Evolutionary conservation across 805 yeast genomes (phyloP), one percentile per base, ranked within the genome.

Genomic region (Osmozyma mogii): DNA sequence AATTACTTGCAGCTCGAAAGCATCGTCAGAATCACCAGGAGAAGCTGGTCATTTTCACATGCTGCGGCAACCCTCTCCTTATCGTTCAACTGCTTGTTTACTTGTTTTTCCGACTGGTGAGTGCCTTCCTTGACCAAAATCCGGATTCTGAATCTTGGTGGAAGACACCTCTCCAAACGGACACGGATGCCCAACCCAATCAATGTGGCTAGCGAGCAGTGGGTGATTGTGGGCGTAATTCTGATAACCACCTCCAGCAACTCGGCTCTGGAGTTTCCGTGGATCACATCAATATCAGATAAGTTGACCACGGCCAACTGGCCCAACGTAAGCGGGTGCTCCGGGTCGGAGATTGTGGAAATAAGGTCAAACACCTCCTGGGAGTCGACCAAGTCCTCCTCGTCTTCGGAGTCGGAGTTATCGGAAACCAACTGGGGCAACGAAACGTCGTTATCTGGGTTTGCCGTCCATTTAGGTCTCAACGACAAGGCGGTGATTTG

Each of bases 11-110:
- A 92, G 3, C 92, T 80, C 21, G 82, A 69, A 34, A 92, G 67
- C 99, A 92, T 92, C 39, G 81, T 85, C 42, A 87, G 81, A 22
- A 92, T 82, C n/a, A 92, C 99, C 17, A 77, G 70, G 22, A 88
- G 60, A 24, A 92, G 63, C 60, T 92, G 98, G 34, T 83, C 95
- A 47, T 92, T 92, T 49, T 92, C 98, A 55, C 97, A 88, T 0
- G 99, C 99, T 16, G 98, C 98, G 18, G 95, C 94, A 0, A 92
- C 96, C 38, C 99, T 66, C 57, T 92, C 99, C 58, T 92, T 92
- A 52, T 92, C 99, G 49, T 92, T 92, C 36, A 92, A 68, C 58
- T 92, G 99, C 51, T 89, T 89, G 57, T 92, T 92, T 14, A 92
- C 97, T 51, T 92, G 98, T 41, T 72, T 73, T 52, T 92, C 98